Evolutionary conservation across 2,329 filamentous ascomycete genomes (phyloP).

Genomic region (Delphinella strobiligena): DNA sequence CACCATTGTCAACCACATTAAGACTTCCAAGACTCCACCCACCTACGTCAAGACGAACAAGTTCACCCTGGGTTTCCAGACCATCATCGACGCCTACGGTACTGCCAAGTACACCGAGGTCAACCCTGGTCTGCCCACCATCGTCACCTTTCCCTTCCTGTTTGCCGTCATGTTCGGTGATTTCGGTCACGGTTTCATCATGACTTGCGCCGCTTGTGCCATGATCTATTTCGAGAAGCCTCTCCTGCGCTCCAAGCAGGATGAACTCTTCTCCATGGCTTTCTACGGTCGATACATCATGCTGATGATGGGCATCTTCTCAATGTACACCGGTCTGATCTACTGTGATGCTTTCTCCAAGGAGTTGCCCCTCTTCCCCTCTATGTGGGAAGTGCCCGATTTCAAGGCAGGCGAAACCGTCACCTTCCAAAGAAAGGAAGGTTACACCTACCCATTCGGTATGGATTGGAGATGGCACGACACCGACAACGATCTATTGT

Average conservation of each 20-base stretch:
- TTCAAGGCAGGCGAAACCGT: constrained; percentile 56
- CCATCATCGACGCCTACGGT: constrained; percentile 96
- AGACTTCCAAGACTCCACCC: constrained; percentile 91
- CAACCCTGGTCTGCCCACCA: constrained; percentile 88
- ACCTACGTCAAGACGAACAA: constrained; percentile 98
- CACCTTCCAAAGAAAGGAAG: constrained; percentile 49
- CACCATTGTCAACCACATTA: constrained; percentile 96
- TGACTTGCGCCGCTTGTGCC: constrained; percentile 68
- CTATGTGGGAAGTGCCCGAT: constrained; percentile 77
- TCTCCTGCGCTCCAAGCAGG: constrained; percentile 72
- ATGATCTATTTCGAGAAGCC: constrained; percentile 98
- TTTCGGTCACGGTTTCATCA: constrained; percentile 83
- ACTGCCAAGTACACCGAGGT: constrained; percentile 95
- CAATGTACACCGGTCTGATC: constrained; percentile 90
- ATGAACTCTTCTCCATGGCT: constrained; percentile 95
- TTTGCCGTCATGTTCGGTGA: constrained; percentile 99
- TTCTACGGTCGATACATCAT: constrained; percentile 99
- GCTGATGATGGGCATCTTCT: constrained; percentile 94
- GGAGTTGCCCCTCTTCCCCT: constrained; percentile 76
- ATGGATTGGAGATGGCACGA: constrained; percentile 96
- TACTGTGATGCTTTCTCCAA: constrained; percentile 98
- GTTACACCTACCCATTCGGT: constrained; percentile 88
- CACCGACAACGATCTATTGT: constrained; percentile 86
- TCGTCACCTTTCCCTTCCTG: constrained; percentile 97
- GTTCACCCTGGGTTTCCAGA: constrained; percentile 96